phyloP scores from a whole-genome alignment of 495 filamentous ascomycete genomes.

The Lophiostoma macrostomum region DNA sequence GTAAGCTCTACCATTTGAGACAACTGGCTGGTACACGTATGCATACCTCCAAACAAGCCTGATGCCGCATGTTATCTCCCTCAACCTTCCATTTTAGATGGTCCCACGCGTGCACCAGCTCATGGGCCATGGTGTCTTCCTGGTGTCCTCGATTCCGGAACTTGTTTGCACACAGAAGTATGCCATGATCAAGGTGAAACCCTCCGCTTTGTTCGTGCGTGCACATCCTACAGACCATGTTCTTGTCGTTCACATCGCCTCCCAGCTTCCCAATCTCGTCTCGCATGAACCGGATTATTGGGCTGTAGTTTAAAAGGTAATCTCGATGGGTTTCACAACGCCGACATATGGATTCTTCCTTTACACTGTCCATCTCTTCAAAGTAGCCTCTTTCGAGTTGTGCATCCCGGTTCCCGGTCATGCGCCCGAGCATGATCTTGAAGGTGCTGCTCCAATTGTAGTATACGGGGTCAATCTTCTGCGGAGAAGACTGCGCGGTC shows the following conservation, averaged over 20 bases:
- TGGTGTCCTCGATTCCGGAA: slow-evolving; percentile 68
- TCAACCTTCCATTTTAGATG: slow-evolving; percentile 88
- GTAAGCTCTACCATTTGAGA: neutral
- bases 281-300: slow-evolving; percentile 77
- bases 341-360: slow-evolving; percentile 69
- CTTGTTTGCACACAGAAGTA: slow-evolving; percentile 86
- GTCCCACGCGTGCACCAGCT: slow-evolving; percentile 97
- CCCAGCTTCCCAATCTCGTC: slow-evolving; percentile 74
- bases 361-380: slow-evolving; percentile 59
- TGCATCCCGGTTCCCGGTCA: slow-evolving; percentile 60
- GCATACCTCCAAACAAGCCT: slow-evolving; percentile 89
- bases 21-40: neutral
- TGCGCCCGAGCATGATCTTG: slow-evolving; percentile 63
- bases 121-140: slow-evolving; percentile 93
- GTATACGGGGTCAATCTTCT: slow-evolving; percentile 34
- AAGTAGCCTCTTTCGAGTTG: slow-evolving; percentile 56
- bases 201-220: slow-evolving; percentile 67
- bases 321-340: slow-evolving; percentile 75
- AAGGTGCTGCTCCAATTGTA: slow-evolving; percentile 76
- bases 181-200: slow-evolving; percentile 79
- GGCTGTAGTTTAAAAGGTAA: slow-evolving; percentile 75
- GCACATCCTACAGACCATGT: slow-evolving; percentile 81
- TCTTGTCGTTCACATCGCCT: slow-evolving; percentile 65
- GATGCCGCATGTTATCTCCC: slow-evolving; percentile 75
- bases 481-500: slow-evolving; percentile 4